Conservation (phyloP, 352 stramenopile genomes). For the Phytophthora citrophthora region DNA sequence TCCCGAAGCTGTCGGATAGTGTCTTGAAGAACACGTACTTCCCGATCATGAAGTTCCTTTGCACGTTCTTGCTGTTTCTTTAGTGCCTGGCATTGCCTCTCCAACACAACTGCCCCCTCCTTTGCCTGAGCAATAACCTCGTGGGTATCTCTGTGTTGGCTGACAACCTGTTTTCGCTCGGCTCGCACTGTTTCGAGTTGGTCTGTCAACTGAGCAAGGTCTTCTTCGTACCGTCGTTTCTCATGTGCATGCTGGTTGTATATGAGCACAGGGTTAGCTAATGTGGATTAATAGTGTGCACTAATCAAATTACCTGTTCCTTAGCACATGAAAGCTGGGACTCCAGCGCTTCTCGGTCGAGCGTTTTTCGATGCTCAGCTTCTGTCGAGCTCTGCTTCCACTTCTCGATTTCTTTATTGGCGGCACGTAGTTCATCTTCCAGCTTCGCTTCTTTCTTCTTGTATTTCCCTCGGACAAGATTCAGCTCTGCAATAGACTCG, state of each 20-base stretch:
- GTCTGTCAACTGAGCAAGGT: slow-evolving; percentile 11
- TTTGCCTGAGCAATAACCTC: slow-evolving; percentile 31
- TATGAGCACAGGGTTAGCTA: neutral
- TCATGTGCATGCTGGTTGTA: slow-evolving; percentile 21
- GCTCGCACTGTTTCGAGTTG: slow-evolving; percentile 21
- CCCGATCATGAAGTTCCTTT: slow-evolving; percentile 33
- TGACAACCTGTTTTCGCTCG: slow-evolving; percentile 25
- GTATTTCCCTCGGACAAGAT: slow-evolving; percentile 51
- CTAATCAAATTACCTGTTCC: slow-evolving; percentile 6
- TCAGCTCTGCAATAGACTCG: slow-evolving; percentile 60
- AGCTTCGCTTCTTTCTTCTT: slow-evolving; percentile 50
- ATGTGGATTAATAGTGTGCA: neutral
- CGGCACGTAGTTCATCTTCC: slow-evolving; percentile 40
- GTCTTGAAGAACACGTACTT: slow-evolving; percentile 28
- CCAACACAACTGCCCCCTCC: slow-evolving; percentile 20
- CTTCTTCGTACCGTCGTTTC: slow-evolving; percentile 23
- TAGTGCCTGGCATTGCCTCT: slow-evolving; percentile 28
- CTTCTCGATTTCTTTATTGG: slow-evolving; percentile 32
- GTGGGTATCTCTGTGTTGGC: slow-evolving; percentile 30
- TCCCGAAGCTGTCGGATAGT: slow-evolving; percentile 26
- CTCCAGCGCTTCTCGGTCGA: slow-evolving; percentile 35
- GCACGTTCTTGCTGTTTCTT: slow-evolving; percentile 34
- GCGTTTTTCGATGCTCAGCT: slow-evolving; percentile 24
- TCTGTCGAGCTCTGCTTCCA: slow-evolving; percentile 41
- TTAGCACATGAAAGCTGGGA: slow-evolving; percentile 24